Evolutionary conservation across 352 stramenopile species (phyloP).

Genomic region (Phytopythium vexans): DNA sequence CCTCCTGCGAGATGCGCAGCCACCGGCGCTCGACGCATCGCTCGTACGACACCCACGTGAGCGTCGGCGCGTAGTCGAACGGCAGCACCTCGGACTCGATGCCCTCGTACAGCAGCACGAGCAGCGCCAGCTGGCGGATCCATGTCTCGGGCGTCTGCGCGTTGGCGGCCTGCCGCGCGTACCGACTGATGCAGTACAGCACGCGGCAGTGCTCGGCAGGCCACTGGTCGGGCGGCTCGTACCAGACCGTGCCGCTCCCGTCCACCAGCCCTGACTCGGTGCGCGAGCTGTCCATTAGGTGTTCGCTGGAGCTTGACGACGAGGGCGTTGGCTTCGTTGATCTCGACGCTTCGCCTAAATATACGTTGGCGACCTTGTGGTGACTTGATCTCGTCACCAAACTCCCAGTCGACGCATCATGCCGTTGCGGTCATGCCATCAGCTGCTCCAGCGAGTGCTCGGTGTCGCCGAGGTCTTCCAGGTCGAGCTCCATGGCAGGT

Average conservation of each 20-base stretch:
- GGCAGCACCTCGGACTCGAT: conserved; percentile 92
- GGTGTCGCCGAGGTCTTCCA: conserved; percentile 6
- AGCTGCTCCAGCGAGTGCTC: neutral
- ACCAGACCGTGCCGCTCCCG: conserved; percentile 40
- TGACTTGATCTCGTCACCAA: too few species aligned
- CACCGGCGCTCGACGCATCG: conserved; percentile 71
- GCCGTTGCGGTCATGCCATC: too few species aligned
- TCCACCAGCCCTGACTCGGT: neutral
- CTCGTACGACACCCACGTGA: conserved; percentile 89
- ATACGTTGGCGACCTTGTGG: too few species aligned
- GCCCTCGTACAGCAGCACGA: conserved; percentile 96
- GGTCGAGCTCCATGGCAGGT: conserved; percentile 19
- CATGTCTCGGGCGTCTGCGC: conserved; percentile 89
- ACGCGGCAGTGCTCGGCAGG: conserved; percentile 94
- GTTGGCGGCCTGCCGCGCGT: conserved; percentile 86
- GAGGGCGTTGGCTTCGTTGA: neutral
- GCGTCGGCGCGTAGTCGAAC: conserved; percentile 95
- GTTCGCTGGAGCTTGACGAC: neutral
- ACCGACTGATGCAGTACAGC: conserved; percentile 94
- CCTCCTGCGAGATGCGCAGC: conserved; percentile 94
- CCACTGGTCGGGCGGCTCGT: conserved; percentile 51
- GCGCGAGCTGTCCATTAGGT: too few species aligned
- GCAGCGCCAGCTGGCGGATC: conserved; percentile 93
- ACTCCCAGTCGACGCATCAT: too few species aligned
- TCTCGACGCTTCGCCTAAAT: too few species aligned